These are phyloP conservation scores for Nicotiana otophora DNA, from an alignment of 257 asterid genomes.

Conservation along the genomic window DNA sequence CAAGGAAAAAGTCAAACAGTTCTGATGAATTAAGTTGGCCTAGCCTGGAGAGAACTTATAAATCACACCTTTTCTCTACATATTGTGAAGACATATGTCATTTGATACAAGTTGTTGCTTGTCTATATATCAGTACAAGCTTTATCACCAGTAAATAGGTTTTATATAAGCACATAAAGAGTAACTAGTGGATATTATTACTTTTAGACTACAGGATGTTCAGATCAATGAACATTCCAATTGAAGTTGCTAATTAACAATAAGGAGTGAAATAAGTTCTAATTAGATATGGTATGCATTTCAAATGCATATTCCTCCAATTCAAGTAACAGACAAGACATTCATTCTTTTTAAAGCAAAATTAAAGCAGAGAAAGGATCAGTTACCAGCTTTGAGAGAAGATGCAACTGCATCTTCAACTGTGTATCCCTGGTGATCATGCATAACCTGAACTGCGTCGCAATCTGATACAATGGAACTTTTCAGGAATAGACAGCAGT, in stretches of 20 bases:
- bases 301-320: neutral
- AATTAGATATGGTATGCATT: neutral
- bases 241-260: neutral
- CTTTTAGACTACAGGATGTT: neutral
- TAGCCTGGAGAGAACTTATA: neutral
- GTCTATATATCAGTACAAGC: neutral
- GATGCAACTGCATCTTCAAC: conserved; percentile 77
- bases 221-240: neutral
- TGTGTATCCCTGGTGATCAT: conserved; percentile 49
- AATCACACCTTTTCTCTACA: neutral
- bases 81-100: neutral
- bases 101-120: neutral
- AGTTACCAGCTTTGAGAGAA: conserved; percentile 65
- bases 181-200: neutral
- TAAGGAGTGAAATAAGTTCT: neutral
- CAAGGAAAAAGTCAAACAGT: neutral
- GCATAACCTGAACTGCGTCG: conserved; percentile 55
- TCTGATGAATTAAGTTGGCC: neutral
- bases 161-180: neutral
- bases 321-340: neutral
- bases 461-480: conserved; percentile 65
- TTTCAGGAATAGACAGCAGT: neutral
- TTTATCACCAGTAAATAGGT: neutral
- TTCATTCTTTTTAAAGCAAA: neutral
- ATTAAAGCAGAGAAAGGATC: neutral